Evolutionary conservation across 768 basidiomycete genomes (phyloP), one percentile per base, ranked within the genome.

Genomic region (Gymnopilus dilepis): DNA sequence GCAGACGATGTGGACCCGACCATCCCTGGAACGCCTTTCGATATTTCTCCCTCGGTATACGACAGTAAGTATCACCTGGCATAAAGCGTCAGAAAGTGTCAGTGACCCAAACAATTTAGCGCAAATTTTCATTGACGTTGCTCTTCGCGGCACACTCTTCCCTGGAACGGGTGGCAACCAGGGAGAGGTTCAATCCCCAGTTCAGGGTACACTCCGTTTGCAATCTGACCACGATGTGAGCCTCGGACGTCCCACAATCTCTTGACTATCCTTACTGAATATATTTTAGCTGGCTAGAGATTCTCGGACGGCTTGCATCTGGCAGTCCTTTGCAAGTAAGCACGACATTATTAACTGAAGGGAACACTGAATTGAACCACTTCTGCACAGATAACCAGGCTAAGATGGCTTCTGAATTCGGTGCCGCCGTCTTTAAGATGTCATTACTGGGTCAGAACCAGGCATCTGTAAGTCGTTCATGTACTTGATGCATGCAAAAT

Each of bases 51-150:
- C 1, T 62, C 65, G 5, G 52, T 73, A 12, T 81, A 81, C 43
- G 82, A 83, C 62, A 77, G 64, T 65, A n/a, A 51, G 62, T 52
- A 17, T 19, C 15, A 4, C 17, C 11, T 34, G 37, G 38, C 26
- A 22, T 22, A 30, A 4, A 26, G 5, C 21, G 6, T 8, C 7
- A 28, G 24, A 22, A 30, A 17, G 15, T 50, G 13, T 11, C 31
- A 37, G 17, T 51, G 9, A 48, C 40, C 0, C 5, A 5, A 37
- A 40, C 34, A 28, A n/a, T n/a, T n/a, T 22, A 61, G 59, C 76
- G 13, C 81, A 83, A 65, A 71, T 82, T 65, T 82, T 76, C 68
- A 68, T 83, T 43, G 81, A 84, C 60, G 75, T 77, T 6, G 76
- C 76, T 60, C 76, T 84, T 40, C 74, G 76, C n/a, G 80, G 82